These are phyloP conservation scores for Fraxinus quadrangulata DNA, from an alignment of 257 asterid species.

Conservation along the genomic window DNA sequence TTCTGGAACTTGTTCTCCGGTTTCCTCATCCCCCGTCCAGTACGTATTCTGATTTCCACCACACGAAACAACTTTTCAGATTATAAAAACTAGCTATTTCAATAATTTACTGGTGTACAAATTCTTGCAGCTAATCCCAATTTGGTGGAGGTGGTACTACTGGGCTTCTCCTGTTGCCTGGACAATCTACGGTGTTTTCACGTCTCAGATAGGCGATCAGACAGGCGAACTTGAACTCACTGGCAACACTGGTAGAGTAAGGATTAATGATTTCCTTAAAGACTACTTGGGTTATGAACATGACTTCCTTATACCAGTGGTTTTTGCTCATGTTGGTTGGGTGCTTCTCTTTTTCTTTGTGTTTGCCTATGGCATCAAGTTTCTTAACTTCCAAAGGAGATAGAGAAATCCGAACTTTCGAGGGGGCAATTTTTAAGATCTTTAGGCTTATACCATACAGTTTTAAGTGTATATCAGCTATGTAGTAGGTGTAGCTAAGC, in stretches of 20 bases:
- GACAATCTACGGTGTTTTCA: constrained; percentile 67
- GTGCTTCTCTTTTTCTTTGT: constrained; percentile 76
- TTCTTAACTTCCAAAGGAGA: constrained; percentile 76
- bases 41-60: constrained; percentile 29
- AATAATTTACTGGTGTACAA: background rate
- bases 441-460: constrained; percentile 10
- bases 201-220: constrained; percentile 66
- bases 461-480: constrained; percentile 20
- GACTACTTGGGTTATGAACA: constrained; percentile 61
- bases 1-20: constrained; percentile 94
- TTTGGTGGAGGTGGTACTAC: constrained; percentile 96
- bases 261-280: constrained; percentile 44
- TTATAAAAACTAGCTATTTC: background rate
- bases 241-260: constrained; percentile 17
- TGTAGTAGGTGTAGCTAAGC: background rate
- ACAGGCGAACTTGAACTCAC: constrained; percentile 35
- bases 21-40: constrained; percentile 80
- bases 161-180: constrained; percentile 89
- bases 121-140: constrained; percentile 63
- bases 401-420: constrained; percentile 16
- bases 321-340: constrained; percentile 82
- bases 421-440: background rate
- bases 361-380: constrained; percentile 81
- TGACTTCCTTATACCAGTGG: constrained; percentile 62
- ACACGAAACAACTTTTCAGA: background rate